Conservation (phyloP, 2,329 filamentous ascomycete genomes). For the Paracorniculantispora psalliotae region DNA sequence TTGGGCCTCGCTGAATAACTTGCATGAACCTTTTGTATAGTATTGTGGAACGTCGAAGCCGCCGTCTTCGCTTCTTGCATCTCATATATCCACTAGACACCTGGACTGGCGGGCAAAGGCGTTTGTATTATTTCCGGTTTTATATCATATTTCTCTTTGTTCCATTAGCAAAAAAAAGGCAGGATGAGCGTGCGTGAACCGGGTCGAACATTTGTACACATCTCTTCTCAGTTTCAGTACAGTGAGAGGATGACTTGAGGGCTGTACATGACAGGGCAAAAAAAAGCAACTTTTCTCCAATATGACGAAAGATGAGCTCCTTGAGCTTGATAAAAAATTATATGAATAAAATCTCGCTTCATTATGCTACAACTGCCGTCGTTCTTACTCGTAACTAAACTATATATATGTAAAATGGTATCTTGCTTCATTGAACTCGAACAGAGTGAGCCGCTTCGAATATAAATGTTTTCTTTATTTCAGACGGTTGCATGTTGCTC, state of each 20-base stretch:
- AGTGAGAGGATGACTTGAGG: not conserved
- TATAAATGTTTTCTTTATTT: not conserved
- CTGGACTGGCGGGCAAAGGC: slow-evolving; percentile 2
- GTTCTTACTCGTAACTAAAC: not conserved
- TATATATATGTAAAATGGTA: not conserved
- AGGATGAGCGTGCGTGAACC: not conserved
- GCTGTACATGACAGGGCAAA: not conserved
- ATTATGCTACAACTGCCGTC: not conserved
- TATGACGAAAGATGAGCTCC: not conserved
- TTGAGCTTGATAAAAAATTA: not conserved
- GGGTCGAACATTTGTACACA: not conserved
- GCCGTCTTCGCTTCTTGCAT: not conserved
- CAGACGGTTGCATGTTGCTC: not conserved
- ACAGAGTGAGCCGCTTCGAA: not conserved
- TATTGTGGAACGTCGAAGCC: slow-evolving; percentile 8
- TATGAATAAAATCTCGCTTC: not conserved
- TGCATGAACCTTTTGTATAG: slow-evolving; percentile 6
- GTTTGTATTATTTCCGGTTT: slow-evolving; percentile 10
- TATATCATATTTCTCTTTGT: slow-evolving; percentile 8
- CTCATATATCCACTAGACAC: slow-evolving; percentile 6
- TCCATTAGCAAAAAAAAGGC: not conserved
- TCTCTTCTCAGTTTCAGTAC: not conserved
- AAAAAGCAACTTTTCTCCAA: slow-evolving; percentile 1
- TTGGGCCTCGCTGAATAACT: not conserved
- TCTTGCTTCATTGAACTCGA: not conserved